Evolutionary conservation across 441 rosid species (phyloP), one percentile per base, ranked within the genome.

Genomic region (Geranium incanum): DNA sequence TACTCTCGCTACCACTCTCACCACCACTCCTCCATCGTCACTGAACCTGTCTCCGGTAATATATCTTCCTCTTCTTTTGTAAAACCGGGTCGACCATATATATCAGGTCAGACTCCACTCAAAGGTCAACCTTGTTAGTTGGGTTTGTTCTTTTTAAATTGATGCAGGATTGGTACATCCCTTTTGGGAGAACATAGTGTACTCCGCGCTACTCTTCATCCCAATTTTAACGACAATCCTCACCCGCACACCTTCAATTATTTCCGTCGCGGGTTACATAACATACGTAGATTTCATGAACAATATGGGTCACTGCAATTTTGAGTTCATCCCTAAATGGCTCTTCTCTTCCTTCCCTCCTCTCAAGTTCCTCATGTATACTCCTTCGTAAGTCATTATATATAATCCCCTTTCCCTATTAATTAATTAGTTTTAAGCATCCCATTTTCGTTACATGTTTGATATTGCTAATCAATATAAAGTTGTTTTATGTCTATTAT

Each of bases 131-230:
- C 3, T 28, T 28, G 21, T 28, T 2, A 28, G 33, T 2, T 28
- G 33, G 33, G 33, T 28, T 28, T 28, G 33, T 28, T 28, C 1
- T 28, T 28, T 28, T 28, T 28, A 28, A 28, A 28, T 0, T 28
- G 3, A 4, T 57, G 74, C 82, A 84, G 85, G 84, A 13, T 84
- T 84, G 38, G 78, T 75, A 21, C 87, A 84, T 77, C 85, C 85
- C 2, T 82, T 82, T 77, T 83, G 72, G 3, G 88, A 85, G 70
- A 74, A 74, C 69, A 7, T 83, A 8, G 79, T 77, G 0, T 85
- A 82, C 67, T 82, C 74, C 71, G 6, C 69, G 6, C 78, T 84
- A 43, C 79, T 84, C 66, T 66, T 75, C 6, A 76, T 85, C 23
- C 80, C 88, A 6, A 1, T 76, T 57, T 0, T 74, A 28, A 71